Conservation (phyloP, 805 yeast species). For the Phaffomyces thermotolerans region DNA sequence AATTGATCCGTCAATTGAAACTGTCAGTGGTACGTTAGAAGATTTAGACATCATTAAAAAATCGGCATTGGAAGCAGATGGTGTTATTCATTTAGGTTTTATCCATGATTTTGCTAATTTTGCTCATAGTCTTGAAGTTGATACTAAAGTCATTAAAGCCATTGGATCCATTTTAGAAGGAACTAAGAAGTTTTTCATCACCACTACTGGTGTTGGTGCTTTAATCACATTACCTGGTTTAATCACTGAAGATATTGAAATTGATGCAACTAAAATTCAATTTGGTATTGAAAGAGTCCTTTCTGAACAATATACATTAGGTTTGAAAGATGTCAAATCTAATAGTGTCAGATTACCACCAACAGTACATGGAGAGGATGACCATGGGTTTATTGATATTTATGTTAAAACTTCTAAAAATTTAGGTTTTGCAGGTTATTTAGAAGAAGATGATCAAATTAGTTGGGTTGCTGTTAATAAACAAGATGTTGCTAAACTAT, state of each 20-base stretch:
- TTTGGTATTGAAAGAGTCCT: conserved; percentile 8
- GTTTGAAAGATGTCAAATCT: conserved; percentile 23
- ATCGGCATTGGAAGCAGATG: conserved; percentile 26
- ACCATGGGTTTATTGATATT: conserved; percentile 21
- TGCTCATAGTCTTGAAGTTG: background rate
- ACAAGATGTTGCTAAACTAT: conserved; percentile 28
- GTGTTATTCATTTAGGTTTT: conserved; percentile 13
- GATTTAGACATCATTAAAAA: conserved; percentile 24
- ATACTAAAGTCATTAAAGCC: background rate
- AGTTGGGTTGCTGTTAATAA: conserved; percentile 28
- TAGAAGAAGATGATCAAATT: conserved; percentile 12
- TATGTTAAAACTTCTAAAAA: conserved; percentile 25
- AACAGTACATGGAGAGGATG: conserved; percentile 27
- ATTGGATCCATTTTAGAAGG: background rate
- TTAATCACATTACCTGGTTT: background rate
- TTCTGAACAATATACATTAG: conserved; percentile 13
- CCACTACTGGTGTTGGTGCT: background rate
- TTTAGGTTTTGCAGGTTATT: conserved; percentile 23
- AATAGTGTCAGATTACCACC: conserved; percentile 19
- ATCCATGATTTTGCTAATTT: background rate
- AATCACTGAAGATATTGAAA: background rate
- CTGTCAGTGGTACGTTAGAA: conserved; percentile 25
- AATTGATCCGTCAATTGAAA: conserved; percentile 19
- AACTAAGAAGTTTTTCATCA: background rate
- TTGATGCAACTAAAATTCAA: background rate